A percentile compares a stretch with the other conserved stretches of the same genome.
Conservation (phyloP, 2,329 filamentous ascomycete species). For the Samsoniella hepiali region DNA sequence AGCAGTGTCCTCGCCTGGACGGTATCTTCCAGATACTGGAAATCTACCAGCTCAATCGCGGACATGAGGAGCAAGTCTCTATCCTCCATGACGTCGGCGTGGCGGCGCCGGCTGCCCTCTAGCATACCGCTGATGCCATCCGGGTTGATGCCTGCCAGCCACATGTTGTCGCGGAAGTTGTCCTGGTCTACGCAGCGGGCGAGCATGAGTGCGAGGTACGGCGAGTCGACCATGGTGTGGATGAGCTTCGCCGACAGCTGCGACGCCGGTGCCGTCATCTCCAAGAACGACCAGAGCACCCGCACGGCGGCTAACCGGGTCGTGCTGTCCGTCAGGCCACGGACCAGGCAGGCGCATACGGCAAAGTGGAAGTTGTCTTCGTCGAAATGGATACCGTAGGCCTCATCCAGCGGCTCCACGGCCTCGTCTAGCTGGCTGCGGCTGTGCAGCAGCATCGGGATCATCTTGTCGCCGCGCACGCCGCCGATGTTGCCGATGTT, state of each 20-base stretch:
- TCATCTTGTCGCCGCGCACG: conserved; percentile 57
- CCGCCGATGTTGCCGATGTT: conserved; percentile 62
- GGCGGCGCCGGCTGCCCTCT: conserved; percentile 26
- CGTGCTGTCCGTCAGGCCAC: conserved; percentile 60
- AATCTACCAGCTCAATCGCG: conserved; percentile 63
- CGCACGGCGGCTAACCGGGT: conserved; percentile 58
- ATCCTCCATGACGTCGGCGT: conserved; percentile 50
- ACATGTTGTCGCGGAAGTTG: conserved; percentile 61
- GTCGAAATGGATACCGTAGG: conserved; percentile 64
- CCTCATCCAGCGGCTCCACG: conserved; percentile 58
- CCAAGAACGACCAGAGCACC: conserved; percentile 59
- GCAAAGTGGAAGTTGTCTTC: conserved; percentile 65
- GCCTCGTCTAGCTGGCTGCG: conserved; percentile 59
- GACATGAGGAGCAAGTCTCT: conserved; percentile 61
- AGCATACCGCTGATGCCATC: conserved; percentile 30
- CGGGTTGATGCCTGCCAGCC: conserved; percentile 55
- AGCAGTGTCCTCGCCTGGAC: conserved; percentile 57
- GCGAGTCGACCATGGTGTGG: conserved; percentile 38
- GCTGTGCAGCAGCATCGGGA: conserved; percentile 58
- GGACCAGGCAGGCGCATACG: conserved; percentile 60
- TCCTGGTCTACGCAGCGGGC: conserved; percentile 54
- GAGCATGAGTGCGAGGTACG: conserved; percentile 59
- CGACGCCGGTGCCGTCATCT: conserved; percentile 28
- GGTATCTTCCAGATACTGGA: conserved; percentile 60
- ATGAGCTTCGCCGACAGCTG: conserved; percentile 23